A percentile compares a stretch with the other conserved stretches of the same genome.
Conservation (phyloP, 1,139 yeast species). For the Zygotorulaspora mrakii region DNA sequence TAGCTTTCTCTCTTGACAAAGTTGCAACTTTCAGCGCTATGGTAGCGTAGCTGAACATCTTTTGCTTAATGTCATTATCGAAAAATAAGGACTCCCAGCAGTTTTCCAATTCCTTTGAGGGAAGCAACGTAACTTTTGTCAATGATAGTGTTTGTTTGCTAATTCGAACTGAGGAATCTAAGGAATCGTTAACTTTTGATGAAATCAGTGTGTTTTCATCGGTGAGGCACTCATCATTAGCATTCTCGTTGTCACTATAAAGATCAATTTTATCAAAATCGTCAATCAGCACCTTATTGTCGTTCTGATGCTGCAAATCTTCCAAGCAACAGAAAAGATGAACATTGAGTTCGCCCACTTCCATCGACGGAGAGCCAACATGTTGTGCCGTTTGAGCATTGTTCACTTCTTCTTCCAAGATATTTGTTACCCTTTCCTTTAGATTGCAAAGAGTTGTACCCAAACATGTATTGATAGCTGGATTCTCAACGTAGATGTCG, state of each 20-base stretch:
- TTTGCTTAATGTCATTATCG: slow-evolving; percentile 30
- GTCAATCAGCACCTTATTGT: slow-evolving; percentile 14
- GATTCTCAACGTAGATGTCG: slow-evolving; percentile 15
- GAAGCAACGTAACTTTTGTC: slow-evolving; percentile 27
- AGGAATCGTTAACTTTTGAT: not conserved
- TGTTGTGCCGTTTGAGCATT: not conserved
- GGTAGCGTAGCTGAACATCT: slow-evolving; percentile 32
- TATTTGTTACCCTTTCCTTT: not conserved
- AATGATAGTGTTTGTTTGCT: slow-evolving; percentile 23
- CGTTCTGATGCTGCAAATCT: slow-evolving; percentile 7
- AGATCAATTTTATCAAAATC: slow-evolving; percentile 31
- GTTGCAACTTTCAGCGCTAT: slow-evolving; percentile 29
- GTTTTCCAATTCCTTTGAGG: slow-evolving; percentile 30
- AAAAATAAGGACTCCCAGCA: slow-evolving; percentile 37
- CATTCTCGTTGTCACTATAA: slow-evolving; percentile 16
- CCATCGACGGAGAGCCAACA: not conserved
- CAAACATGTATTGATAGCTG: not conserved
- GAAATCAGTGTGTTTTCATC: slow-evolving; percentile 11
- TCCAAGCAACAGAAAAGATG: slow-evolving; percentile 20
- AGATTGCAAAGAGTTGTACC: not conserved
- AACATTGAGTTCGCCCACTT: slow-evolving; percentile 6
- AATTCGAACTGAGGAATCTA: slow-evolving; percentile 15
- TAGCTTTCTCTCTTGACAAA: slow-evolving; percentile 4
- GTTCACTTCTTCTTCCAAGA: not conserved
- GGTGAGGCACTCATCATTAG: slow-evolving; percentile 15